Percentiles rank a stretch among this genome's conserved stretches.
Conservation (phyloP, 768 basidiomycete species). For the Multifurca ochricompacta region DNA sequence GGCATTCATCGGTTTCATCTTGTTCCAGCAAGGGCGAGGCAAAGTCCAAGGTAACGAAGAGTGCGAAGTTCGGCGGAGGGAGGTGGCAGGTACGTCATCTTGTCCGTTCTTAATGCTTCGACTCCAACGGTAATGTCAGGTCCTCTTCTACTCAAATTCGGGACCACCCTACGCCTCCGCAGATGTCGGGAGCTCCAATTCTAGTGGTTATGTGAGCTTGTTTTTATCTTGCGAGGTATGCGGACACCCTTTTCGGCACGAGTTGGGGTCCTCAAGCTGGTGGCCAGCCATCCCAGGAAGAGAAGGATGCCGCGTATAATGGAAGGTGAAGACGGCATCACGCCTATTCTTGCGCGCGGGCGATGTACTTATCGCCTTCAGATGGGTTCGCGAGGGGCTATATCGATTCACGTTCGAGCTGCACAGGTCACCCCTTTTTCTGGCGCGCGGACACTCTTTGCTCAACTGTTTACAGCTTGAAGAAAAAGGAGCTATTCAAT, state of each 20-base stretch:
- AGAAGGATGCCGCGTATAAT: constrained; percentile 56
- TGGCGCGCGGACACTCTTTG: not conserved
- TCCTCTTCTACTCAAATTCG: constrained; percentile 80
- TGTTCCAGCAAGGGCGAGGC: constrained; percentile 53
- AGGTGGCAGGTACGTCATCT: constrained; percentile 53
- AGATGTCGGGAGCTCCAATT: constrained; percentile 37
- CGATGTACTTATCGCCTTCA: constrained; percentile 24
- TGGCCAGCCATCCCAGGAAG: constrained; percentile 63
- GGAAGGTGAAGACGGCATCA: constrained; percentile 39
- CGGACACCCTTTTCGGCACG: not conserved
- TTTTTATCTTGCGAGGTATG: constrained; percentile 79
- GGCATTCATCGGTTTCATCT: not conserved
- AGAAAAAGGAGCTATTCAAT: constrained; percentile 49
- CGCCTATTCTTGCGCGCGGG: not conserved
- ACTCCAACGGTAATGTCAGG: constrained; percentile 32
- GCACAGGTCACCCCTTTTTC: constrained; percentile 42
- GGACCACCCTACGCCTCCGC: constrained; percentile 34
- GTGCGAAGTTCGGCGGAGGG: constrained; percentile 66
- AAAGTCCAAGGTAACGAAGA: constrained; percentile 74
- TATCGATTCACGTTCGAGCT: constrained; percentile 83
- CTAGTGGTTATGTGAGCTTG: constrained; percentile 56
- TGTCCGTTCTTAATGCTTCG: constrained; percentile 15
- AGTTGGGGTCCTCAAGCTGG: not conserved
- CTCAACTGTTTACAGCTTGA: constrained; percentile 24
- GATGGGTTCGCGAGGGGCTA: constrained; percentile 81